Evolutionary conservation across 2,329 filamentous ascomycete species (phyloP), one percentile per base, ranked within the genome.

Genomic region (Chaetomium globosum): DNA sequence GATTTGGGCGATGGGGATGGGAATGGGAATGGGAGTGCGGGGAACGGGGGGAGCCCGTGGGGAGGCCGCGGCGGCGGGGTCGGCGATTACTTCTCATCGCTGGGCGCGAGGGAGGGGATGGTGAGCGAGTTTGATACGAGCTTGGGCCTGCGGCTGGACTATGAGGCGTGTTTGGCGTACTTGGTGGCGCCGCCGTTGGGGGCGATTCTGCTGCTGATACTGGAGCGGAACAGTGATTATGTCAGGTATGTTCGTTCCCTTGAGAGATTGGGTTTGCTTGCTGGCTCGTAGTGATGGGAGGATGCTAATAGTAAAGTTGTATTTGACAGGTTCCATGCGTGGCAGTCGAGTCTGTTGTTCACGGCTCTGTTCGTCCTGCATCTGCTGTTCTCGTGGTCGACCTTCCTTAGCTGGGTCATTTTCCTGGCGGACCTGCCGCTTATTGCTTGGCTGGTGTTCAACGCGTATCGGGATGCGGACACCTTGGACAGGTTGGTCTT

Each of bases 211-310:
- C 78, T 99, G 71, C 78, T 99, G 70, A 85, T 98, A 53, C 76
- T 94, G 68, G 95, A 99, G 83, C 87, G 93, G 74, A 95, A 97
- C 81, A 97, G 93, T 75, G 95, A 99, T 79, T 99, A 97, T 77
- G 95, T 99, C 64, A 86, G 95, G 91, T 94, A 79, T 65, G 85
- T 70, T n/a, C 23, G 7, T 21, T 54, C 28, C 10, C 33, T 21
- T 26, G 19, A 9, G 23, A 19, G 43, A 28, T 28, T 26, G 5
- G 49, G 36, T n/a, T 53, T 23, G 4, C 4, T 13, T 53, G 13
- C 16, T 53, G 51, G 28, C 4, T 54, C 12, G 5, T n/a, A n/a
- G n/a, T 26, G 26, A 36, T 6, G 30, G 55, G 64, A 26, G 26
- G 33, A 54, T 65, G 16, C 21, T 62, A 36, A 61, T 5, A 12